Conservation (phyloP, 345 rosid genomes). For the Turritis glabra region DNA sequence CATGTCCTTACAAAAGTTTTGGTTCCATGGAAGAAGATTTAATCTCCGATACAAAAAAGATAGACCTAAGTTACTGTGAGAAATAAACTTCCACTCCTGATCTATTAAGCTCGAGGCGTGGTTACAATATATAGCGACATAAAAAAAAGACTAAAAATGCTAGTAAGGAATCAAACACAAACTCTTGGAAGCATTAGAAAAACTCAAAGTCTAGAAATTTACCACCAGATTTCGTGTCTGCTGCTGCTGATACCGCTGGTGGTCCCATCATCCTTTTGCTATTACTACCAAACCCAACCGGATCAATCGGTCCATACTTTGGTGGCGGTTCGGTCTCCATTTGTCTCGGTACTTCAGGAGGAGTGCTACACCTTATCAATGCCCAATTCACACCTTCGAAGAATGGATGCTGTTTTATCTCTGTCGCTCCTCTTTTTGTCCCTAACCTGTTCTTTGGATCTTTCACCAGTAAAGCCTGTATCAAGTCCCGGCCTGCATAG, state of each 20-base stretch:
- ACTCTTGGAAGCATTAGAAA: conserved; percentile 51
- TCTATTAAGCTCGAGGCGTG: neutral
- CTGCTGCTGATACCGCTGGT: conserved; percentile 33
- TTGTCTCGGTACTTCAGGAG: conserved; percentile 92
- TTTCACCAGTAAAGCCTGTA: conserved; percentile 80
- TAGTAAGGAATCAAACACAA: conserved; percentile 30
- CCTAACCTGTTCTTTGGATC: conserved; percentile 94
- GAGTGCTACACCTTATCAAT: conserved; percentile 90
- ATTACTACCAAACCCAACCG: conserved; percentile 66
- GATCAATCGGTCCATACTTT: conserved; percentile 61
- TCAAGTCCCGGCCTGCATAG: conserved; percentile 83
- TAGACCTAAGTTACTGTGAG: conserved; percentile 19
- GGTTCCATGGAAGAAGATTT: conserved; percentile 30
- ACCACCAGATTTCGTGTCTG: conserved; percentile 74
- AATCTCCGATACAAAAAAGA: conserved; percentile 20
- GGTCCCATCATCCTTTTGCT: conserved; percentile 62
- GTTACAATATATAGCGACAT: conserved; percentile 22
- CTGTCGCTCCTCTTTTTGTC: conserved; percentile 95
- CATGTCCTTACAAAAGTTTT: conserved; percentile 35
- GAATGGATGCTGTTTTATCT: conserved; percentile 96
- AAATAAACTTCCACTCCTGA: conserved; percentile 3
- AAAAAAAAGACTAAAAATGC: conserved; percentile 27
- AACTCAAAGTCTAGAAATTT: conserved; percentile 96
- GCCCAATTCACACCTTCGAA: conserved; percentile 99
- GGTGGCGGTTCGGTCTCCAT: conserved; percentile 68